Evolutionary conservation across 176 grass and related monocot species (phyloP).

Genomic region (Alopecurus myosuroides): DNA sequence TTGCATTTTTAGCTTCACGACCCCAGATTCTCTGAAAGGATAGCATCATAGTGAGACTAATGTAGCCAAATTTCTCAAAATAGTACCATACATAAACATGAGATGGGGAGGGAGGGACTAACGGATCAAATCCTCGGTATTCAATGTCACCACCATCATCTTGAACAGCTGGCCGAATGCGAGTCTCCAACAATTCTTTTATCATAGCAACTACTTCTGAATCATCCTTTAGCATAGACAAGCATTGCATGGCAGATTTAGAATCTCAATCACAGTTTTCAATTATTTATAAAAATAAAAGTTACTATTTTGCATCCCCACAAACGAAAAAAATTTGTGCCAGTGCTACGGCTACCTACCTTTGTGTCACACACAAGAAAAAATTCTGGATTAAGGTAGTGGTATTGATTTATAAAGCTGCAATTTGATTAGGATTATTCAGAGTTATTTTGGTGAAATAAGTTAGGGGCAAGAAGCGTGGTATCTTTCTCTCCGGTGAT

Average conservation of each 20-base stretch:
- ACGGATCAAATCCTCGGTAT: slow-evolving; percentile 88
- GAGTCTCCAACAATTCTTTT: slow-evolving; percentile 95
- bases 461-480: background rate
- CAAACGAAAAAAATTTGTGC: background rate
- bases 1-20: slow-evolving; percentile 98
- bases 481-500: background rate
- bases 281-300: background rate
- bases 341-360: background rate
- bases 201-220: slow-evolving; percentile 99
- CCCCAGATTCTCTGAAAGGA: slow-evolving; percentile 62
- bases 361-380: background rate
- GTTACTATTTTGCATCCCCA: background rate
- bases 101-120: slow-evolving; percentile 20
- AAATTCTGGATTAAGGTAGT: background rate
- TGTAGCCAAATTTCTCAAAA: background rate
- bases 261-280: slow-evolving; percentile 2
- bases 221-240: slow-evolving; percentile 64
- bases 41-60: slow-evolving; percentile 21
- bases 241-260: background rate
- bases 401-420: background rate
- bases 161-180: slow-evolving; percentile 92
- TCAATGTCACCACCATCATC: slow-evolving; percentile 99
- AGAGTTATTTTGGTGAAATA: background rate
- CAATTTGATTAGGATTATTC: background rate
- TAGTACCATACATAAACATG: background rate